A percentile compares a stretch with the other conserved stretches of the same genome.
Evolutionary conservation across 2,329 filamentous ascomycete species (phyloP).

Genomic region (Ambrosiella cleistominuta): DNA sequence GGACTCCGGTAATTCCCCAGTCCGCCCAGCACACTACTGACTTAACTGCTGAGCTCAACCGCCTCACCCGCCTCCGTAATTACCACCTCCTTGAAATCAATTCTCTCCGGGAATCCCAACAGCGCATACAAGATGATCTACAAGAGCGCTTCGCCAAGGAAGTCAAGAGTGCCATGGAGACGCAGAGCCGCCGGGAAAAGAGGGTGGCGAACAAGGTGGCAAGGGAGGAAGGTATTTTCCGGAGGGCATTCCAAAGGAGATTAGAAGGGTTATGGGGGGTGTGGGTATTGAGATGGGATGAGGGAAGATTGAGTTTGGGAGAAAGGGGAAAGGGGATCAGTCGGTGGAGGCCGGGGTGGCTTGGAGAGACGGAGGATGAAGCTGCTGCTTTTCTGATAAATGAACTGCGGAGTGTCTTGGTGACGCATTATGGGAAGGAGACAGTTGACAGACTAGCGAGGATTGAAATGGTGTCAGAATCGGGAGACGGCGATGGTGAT

Average conservation of each 20-base stretch:
- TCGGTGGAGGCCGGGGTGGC: slow-evolving; percentile 10
- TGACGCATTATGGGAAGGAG: slow-evolving; percentile 10
- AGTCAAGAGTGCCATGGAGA: slow-evolving; percentile 1
- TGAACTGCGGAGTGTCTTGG: slow-evolving; percentile 4
- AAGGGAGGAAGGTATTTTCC: slow-evolving; percentile 10
- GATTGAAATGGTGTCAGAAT: neutral
- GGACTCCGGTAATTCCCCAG: slow-evolving; percentile 4
- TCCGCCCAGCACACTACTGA: slow-evolving; percentile 7
- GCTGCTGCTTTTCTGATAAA: neutral
- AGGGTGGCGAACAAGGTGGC: slow-evolving; percentile 8
- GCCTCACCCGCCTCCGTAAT: slow-evolving; percentile 2
- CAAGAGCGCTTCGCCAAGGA: slow-evolving; percentile 9
- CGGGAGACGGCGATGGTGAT: neutral
- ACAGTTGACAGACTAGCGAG: slow-evolving; percentile 2
- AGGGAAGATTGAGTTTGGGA: neutral
- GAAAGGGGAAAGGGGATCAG: neutral
- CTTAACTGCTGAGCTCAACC: slow-evolving; percentile 5
- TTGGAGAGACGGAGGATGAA: neutral
- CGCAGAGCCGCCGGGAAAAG: slow-evolving; percentile 8
- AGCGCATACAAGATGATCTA: slow-evolving; percentile 11
- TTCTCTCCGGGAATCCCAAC: slow-evolving; percentile 10
- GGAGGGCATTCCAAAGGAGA: slow-evolving; percentile 4
- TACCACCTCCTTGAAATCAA: slow-evolving; percentile 9
- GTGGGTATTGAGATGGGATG: slow-evolving; percentile 12
- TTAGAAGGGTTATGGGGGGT: slow-evolving; percentile 9